A percentile compares a stretch with the other conserved stretches of the same genome.
These are phyloP conservation scores for Luffa acutangula DNA, from an alignment of 306 rosid genomes.

Conservation along the genomic window DNA sequence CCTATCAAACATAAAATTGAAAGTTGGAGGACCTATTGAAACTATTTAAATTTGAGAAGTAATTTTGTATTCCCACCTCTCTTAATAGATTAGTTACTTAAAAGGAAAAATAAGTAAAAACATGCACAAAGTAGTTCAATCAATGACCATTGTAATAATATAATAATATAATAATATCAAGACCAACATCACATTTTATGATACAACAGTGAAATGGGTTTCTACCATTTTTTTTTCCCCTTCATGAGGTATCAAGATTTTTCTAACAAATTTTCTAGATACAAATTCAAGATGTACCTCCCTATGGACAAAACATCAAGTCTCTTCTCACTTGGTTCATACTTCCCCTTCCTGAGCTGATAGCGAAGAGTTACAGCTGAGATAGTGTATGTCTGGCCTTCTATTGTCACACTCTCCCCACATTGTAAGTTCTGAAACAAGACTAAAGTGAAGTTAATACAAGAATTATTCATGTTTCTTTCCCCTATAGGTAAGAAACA, in stretches of 20 bases:
- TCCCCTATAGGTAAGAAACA: neutral
- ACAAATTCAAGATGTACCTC: constrained; percentile 74
- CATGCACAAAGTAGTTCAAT: neutral
- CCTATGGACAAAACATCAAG: constrained; percentile 93
- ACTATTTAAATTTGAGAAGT: too few relatives aligned
- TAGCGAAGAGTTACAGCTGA: constrained; percentile 81
- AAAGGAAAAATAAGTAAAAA: too few relatives aligned
- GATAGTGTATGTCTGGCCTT: constrained; percentile 81
- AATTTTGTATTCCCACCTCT: too few relatives aligned
- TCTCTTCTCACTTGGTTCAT: constrained; percentile 81
- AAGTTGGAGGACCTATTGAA: too few relatives aligned
- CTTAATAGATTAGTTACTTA: too few relatives aligned
- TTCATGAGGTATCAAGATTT: constrained; percentile 42
- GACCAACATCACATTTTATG: neutral
- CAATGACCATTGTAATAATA: neutral
- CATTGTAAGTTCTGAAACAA: constrained; percentile 48
- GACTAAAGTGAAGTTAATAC: neutral
- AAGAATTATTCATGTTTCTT: neutral
- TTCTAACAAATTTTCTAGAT: constrained; percentile 62
- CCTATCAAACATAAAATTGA: too few relatives aligned
- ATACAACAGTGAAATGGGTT: neutral
- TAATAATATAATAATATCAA: neutral
- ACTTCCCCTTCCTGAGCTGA: constrained; percentile 91
- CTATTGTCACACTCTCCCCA: constrained; percentile 60
- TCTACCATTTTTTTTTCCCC: neutral